Evolutionary conservation across 2,329 filamentous ascomycete genomes (phyloP), one percentile per base, ranked within the genome.

Genomic region (Colletotrichum cordylinicola): DNA sequence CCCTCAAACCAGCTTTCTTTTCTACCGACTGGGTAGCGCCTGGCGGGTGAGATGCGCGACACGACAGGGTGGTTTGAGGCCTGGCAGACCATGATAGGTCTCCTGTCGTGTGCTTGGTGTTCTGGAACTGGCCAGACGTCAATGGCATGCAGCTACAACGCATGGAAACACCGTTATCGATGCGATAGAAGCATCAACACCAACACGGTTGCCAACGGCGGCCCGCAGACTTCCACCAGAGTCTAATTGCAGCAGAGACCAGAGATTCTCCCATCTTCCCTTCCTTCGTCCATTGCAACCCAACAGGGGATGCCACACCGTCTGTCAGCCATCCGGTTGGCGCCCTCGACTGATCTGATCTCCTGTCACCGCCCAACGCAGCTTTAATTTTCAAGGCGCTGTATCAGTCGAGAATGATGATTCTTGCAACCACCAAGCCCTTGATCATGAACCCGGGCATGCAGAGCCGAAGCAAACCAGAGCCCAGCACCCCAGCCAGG

Each of bases 51-150:
- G 27, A 72, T 35, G 69, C 69, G 43, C 27, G 33, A 27, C 43
- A 27, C 35, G 62, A 55, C 58, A 71, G 68, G 31, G 60, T 31
- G 52, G 27, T 18, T 58, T 43, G 27, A 16, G 10, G 31, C 24
- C 62, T 43, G 39, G 27, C 29, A 60, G 10, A 7, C 29, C 29
- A n/a, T 72, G 73, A 75, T 75, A 67, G 73, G 69, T 24, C 39
- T 58, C 58, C 37, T 35, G 31, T 65, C 43, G 21, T 33, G 35
- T 62, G 31, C 39, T 58, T 27, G 39, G 31, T 43, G 33, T 73
- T 75, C 70, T 75, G 74, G 64, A 76, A 74, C 21, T 69, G 70
- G 64, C 74, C 65, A 74, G 65, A 65, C 55, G 29, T 64, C 56
- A 16, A 68, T 15, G 52, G 70, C 69, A 67, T 48, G 56, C 70